A percentile compares a stretch with the other conserved stretches of the same genome.
These are phyloP conservation scores for Solanum ossicruentum DNA, from an alignment of 257 asterid species.

Conservation along the genomic window DNA sequence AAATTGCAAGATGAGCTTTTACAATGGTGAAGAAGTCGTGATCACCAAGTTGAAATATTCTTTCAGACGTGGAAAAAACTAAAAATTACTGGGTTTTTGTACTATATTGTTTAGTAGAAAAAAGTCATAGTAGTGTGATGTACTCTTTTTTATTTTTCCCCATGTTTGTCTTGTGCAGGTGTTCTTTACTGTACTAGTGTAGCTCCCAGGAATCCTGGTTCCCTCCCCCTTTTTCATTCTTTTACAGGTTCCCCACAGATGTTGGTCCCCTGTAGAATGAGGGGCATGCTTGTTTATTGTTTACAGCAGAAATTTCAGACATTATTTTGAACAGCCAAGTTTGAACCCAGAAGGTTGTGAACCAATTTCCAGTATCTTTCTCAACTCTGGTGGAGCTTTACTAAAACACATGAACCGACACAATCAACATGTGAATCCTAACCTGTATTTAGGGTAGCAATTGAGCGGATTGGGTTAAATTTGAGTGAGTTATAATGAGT, in stretches of 20 bases:
- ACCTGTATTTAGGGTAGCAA: too few relatives aligned
- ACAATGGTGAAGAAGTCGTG: neutral
- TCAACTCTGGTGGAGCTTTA: too few relatives aligned
- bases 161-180: neutral
- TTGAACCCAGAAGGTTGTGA: neutral
- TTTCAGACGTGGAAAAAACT: neutral
- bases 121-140: neutral
- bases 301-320: neutral
- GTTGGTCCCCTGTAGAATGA: neutral
- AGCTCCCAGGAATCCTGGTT: neutral
- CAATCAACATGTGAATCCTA: too few relatives aligned
- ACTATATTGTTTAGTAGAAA: neutral
- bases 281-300: neutral
- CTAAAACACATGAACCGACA: too few relatives aligned
- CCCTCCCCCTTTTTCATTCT: neutral
- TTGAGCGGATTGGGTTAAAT: too few relatives aligned
- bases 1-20: constrained; percentile 35
- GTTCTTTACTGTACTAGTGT: neutral
- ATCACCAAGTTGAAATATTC: neutral
- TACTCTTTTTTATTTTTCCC: neutral
- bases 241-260: neutral
- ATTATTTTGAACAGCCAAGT: neutral
- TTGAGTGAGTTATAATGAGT: too few relatives aligned
- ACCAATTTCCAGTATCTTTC: too few relatives aligned
- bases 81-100: neutral